Base-by-base conservation (phyloP, 1,139 yeast species). In the Scheffersomyces segobiensis region DNA sequence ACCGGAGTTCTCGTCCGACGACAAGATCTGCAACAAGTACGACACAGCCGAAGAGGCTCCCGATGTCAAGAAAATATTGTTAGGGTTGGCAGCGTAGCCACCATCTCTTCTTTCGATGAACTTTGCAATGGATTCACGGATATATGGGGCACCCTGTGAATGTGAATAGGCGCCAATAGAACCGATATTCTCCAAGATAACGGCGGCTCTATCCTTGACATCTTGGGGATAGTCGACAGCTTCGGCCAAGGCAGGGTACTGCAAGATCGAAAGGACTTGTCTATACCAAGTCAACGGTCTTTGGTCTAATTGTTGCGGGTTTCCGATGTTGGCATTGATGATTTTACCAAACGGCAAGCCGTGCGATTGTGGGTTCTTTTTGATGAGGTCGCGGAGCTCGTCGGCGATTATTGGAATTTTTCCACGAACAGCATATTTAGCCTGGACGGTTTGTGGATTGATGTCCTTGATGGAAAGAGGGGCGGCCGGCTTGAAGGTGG, bases 401-500 rank as follows among this genome's bases (percentile, higher is more conserved):
- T 93, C 98, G 21, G 99, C 98, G 65, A 93, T 85, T 62, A 88
- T 85, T n/a, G 99, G 98, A 59, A 96, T 89, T 51, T 87, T 82
- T 32, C 99, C 99, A 69, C 99, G 84, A 32, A 95, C 99, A 1
- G 99, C 99, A 70, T 95, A 95, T 69, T 93, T 88, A 24, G 99
- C 98, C 58, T 87, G 86, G 56, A 93, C 79, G 14, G 96, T 92
- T 60, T 83, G 80, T 59, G 84, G 87, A 72, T 93, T 93, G 63
- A 93, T 78, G 63, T 90, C 93, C 17, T 73, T 69, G 20, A 81
- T 67, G 21, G 60, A 51, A 53, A 70, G 64, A 39, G 60, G 67
- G 48, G 61, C 48, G 19, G 67, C 67, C 2, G 67, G 63, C 55
- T 49, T 4, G 60, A 57, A n/a, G 59, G 63, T 19, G 46, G 52